A percentile compares a stretch with the other conserved stretches of the same genome.
These are phyloP conservation scores for Avicennia marina DNA, from an alignment of 257 asterid genomes.

Conservation along the genomic window DNA sequence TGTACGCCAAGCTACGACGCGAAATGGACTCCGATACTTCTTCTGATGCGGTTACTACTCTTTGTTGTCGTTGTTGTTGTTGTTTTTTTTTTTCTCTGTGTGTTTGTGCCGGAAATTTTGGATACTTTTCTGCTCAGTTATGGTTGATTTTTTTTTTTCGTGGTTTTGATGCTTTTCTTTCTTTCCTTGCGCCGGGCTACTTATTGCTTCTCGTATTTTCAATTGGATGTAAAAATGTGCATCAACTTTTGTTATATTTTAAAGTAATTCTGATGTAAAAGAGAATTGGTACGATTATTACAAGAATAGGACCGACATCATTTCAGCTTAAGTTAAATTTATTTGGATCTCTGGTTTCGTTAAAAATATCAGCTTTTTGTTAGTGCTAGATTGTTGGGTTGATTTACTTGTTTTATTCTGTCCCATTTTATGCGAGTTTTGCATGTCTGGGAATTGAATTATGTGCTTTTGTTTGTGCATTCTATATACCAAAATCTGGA, in stretches of 20 bases:
- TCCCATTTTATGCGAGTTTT: no score
- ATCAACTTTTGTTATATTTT: not conserved
- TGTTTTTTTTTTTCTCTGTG: not conserved
- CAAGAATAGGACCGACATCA: no score
- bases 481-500: no score
- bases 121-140: no score
- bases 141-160: no score
- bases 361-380: no score
- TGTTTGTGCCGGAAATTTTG: not conserved
- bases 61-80: not conserved
- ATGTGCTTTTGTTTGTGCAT: no score
- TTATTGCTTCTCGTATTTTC: not conserved
- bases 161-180: not conserved
- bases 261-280: not conserved
- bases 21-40: conserved; percentile 82
- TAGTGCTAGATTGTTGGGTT: no score
- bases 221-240: not conserved
- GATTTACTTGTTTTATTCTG: no score
- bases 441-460: no score
- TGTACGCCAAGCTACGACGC: conserved; percentile 57
- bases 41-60: conserved; percentile 77
- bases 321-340: no score
- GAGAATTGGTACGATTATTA: not conserved
- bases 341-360: not conserved
- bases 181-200: no score